Evolutionary conservation across 352 stramenopile genomes (phyloP), one percentile per base, ranked within the genome.

Genomic region (Globisporangium sylvaticum): DNA sequence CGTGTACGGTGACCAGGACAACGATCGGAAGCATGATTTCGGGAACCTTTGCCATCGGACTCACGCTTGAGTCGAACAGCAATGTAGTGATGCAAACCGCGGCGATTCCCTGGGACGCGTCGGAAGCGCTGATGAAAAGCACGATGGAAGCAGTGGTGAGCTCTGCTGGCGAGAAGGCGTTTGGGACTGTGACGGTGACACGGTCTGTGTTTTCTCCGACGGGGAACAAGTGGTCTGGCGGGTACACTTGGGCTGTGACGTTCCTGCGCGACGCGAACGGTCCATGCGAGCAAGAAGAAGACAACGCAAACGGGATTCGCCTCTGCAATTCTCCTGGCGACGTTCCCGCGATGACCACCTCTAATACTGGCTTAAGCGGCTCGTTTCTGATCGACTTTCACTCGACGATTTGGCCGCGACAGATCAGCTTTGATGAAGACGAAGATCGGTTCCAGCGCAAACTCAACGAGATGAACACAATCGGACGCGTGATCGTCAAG

Each of bases 391-490:
- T 99, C 18, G 89, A 98, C 60, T 98, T 97, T 68, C 80, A 88
- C 20, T 91, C 87, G 50, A 88, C 91, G 9, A 74, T 81, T 58
- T 90, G 90, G 1, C 73, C 81, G 31, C 80, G 90, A 15, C 62
- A 83, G 48, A 83, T 98, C 53, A 67, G 59, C 0, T 99, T 98
- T 66, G 81, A 98, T 65, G 96, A 98, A 74, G 79, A 77, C 20
- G 78, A 89, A 0, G 70, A 89, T 14, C 75, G 91, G 6, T 80
- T 99, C 56, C 73, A 91, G 68, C 81, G 80, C 10, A 98, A 98
- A 64, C 83, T 99, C 20, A 91, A 98, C 64, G 96, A 98, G 77
- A 97, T 99, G 84, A 94, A 90, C 60, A 98, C 91, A 0, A 91
- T 98, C 27, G 92, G 92, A 12, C 73, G 78, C 39, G 92, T 99